A percentile compares a stretch with the other conserved stretches of the same genome.
These are phyloP conservation scores for Pinus albicaulis DNA, from an alignment of 75 land plant genomes.

Conservation along the genomic window DNA sequence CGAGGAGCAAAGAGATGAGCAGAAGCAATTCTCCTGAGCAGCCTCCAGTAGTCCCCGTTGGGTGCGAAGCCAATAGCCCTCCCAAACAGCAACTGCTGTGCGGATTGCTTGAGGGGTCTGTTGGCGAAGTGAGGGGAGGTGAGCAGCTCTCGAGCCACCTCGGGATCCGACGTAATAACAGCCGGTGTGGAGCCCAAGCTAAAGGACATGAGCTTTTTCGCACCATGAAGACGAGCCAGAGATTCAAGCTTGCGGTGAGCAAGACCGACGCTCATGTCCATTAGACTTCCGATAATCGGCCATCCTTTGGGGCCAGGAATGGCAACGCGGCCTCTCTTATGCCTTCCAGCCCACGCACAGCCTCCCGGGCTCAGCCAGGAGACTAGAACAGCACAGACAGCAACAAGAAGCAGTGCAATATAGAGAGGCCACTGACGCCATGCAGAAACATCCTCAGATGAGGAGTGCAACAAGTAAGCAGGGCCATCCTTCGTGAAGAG, in stretches of 20 bases:
- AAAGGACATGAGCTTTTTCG: conserved; percentile 57
- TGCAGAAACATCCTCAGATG: conserved; percentile 10
- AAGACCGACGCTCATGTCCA: conserved; percentile 18
- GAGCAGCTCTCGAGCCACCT: conserved; percentile 46
- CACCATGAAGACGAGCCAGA: conserved; percentile 12
- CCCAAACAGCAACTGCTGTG: conserved; percentile 55
- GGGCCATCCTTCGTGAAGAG: conserved; percentile 17
- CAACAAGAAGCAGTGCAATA: background rate
- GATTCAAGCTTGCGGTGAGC: conserved; percentile 41
- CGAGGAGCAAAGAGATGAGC: conserved; percentile 53
- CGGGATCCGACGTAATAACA: conserved; percentile 41
- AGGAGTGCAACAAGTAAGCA: background rate
- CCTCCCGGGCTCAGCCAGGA: conserved; percentile 49
- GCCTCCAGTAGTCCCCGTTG: conserved; percentile 61
- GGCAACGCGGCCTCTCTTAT: conserved; percentile 13
- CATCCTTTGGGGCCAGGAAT: conserved; percentile 50
- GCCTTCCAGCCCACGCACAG: conserved; percentile 61
- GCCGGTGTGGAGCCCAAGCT: conserved; percentile 44
- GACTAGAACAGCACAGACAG: conserved; percentile 17
- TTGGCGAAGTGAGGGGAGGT: conserved; percentile 47
- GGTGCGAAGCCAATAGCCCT: conserved; percentile 76
- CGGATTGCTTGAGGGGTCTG: conserved; percentile 67
- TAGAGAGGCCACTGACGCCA: background rate
- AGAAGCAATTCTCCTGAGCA: conserved; percentile 55
- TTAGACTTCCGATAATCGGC: conserved; percentile 36